A percentile compares a stretch with the other conserved stretches of the same genome.
Conservation (phyloP, 768 basidiomycete species). For the Trametes elegans region DNA sequence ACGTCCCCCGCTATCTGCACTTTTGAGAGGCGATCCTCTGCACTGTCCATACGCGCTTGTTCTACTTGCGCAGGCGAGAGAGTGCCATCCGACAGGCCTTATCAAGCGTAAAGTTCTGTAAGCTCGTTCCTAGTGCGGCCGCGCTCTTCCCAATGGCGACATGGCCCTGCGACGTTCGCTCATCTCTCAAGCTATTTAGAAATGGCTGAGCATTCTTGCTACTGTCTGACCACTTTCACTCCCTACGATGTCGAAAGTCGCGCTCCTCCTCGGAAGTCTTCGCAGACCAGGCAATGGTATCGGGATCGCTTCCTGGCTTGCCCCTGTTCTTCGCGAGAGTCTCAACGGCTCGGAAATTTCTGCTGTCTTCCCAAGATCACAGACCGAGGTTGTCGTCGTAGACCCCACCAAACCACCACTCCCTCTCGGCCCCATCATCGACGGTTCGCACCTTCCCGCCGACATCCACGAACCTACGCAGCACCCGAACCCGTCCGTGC, state of each 20-base stretch:
- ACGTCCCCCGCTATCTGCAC: not conserved
- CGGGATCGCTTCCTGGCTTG: constrained; percentile 27
- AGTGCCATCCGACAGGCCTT: too few relatives aligned
- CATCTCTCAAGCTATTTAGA: constrained; percentile 1
- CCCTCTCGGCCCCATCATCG: constrained; percentile 29
- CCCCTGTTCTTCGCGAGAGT: constrained; percentile 14
- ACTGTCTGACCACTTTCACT: not conserved
- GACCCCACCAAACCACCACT: constrained; percentile 27
- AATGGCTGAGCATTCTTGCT: not conserved
- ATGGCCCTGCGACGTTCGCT: constrained; percentile 1
- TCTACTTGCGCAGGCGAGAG: too few relatives aligned
- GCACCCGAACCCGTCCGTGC: constrained; percentile 30
- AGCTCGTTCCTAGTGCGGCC: not conserved
- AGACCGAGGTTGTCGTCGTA: constrained; percentile 24
- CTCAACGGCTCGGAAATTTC: constrained; percentile 11
- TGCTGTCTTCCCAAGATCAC: not conserved
- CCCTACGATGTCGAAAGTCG: constrained; percentile 22
- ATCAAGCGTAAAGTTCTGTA: not conserved
- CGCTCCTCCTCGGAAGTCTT: constrained; percentile 26
- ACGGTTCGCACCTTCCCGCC: constrained; percentile 29
- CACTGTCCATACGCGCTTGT: too few relatives aligned
- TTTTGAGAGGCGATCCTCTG: not conserved
- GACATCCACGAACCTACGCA: constrained; percentile 25
- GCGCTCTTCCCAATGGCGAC: constrained; percentile 1
- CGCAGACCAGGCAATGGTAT: constrained; percentile 24